Conservation (phyloP, 2,329 filamentous ascomycete genomes). For the Venturia nashicola region DNA sequence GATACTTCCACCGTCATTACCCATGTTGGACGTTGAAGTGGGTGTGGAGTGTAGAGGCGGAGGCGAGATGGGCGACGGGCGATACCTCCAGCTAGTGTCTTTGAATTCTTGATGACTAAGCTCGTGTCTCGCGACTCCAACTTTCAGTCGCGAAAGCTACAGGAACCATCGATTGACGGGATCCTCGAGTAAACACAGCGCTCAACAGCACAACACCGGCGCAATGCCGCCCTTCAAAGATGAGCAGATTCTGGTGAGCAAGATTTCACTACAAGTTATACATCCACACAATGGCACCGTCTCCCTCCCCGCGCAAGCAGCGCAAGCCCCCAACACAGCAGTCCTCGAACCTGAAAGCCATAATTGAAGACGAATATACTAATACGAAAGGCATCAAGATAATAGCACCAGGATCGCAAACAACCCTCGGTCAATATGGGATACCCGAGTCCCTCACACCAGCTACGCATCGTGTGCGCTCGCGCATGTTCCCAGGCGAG, state of each 20-base stretch:
- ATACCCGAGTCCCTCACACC: constrained; percentile 85
- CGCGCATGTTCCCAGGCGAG: constrained; percentile 78
- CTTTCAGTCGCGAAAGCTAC: neutral
- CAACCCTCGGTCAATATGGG: constrained; percentile 81
- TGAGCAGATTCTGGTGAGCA: constrained; percentile 31
- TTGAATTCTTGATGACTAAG: neutral
- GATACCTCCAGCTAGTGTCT: no score
- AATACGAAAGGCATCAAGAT: constrained; percentile 28
- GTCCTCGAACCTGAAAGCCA: neutral
- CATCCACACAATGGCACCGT: neutral
- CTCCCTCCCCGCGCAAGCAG: neutral
- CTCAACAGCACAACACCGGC: neutral
- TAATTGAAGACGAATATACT: neutral
- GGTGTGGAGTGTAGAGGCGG: neutral
- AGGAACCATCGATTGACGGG: neutral
- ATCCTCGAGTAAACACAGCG: neutral
- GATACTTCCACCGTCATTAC: constrained; percentile 95
- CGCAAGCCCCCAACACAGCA: neutral
- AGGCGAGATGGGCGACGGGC: neutral
- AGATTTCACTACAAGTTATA: neutral
- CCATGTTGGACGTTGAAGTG: constrained; percentile 48
- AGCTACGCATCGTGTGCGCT: constrained; percentile 73
- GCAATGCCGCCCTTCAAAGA: constrained; percentile 33
- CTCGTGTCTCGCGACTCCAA: neutral
- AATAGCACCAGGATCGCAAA: constrained; percentile 75